Evolutionary conservation across 768 basidiomycete species (phyloP).

Genomic region (Xanthoconium purpureum): DNA sequence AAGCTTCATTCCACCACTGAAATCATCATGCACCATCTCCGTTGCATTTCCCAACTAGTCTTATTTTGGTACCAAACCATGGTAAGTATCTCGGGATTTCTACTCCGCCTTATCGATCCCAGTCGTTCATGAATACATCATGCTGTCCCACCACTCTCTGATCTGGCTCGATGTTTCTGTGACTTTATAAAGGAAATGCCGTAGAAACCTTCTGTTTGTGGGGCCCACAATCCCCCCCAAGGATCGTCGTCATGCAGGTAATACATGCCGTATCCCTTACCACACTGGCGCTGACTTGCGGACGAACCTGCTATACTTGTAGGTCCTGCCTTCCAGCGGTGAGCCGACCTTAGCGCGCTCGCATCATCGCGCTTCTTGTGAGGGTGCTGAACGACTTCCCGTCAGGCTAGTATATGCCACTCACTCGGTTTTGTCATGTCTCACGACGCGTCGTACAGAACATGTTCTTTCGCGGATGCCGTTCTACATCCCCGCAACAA

Average conservation of each 20-base stretch:
- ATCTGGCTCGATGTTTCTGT: conserved; percentile 20
- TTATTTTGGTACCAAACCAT: conserved; percentile 16
- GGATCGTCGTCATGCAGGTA: conserved; percentile 31
- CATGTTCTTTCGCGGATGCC: conserved; percentile 46
- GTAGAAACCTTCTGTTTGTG: conserved; percentile 18
- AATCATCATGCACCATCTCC: conserved; percentile 23
- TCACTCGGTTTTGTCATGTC: neutral
- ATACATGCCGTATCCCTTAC: conserved; percentile 22
- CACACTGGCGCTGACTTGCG: conserved; percentile 9
- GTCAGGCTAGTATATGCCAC: conserved; percentile 38
- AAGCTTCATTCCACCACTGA: conserved; percentile 21
- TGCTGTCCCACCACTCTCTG: conserved; percentile 17
- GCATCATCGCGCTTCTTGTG: conserved; percentile 75
- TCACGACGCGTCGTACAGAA: conserved; percentile 19
- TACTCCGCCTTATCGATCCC: conserved; percentile 33
- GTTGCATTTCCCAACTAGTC: conserved; percentile 22
- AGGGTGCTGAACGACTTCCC: conserved; percentile 58
- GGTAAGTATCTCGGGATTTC: conserved; percentile 23
- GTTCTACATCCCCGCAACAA: conserved; percentile 65
- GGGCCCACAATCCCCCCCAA: conserved; percentile 35
- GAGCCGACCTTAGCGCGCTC: conserved; percentile 51
- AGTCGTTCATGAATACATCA: conserved; percentile 12
- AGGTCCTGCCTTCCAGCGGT: conserved; percentile 40
- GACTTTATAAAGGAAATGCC: conserved; percentile 32
- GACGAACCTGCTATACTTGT: conserved; percentile 2